Evolutionary conservation across 768 basidiomycete species (phyloP), one percentile per base, ranked within the genome.

Genomic region (Amanita inopinata): DNA sequence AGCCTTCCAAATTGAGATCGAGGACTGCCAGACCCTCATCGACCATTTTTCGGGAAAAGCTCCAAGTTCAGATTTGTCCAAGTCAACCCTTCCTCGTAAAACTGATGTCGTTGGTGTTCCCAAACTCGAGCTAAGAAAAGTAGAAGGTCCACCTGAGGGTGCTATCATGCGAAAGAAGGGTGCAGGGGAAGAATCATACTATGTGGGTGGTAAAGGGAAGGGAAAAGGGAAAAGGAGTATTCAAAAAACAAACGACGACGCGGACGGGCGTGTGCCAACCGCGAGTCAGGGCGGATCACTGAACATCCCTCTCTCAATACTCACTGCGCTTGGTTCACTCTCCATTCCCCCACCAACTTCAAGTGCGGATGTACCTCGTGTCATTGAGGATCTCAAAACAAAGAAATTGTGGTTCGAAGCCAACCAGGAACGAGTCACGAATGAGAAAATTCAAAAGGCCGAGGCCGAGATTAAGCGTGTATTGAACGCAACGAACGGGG

Each of bases 401-500:
- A 99, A 98, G 74, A 92, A 92, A 67, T 71, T 80, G 17, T 98
- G 92, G 91, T 96, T 79, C 55, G 80, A 84, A 59, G 93, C 87
- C 23, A 98, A 98, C 64, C 91, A 93, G 61, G 76, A 74, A 19
- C 78, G 77, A 17, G 76, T 74, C 49, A 90, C 88, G 2, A 73
- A 76, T 3, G 85, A 87, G 55, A 86, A 87, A 51, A 66, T 91
- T 38, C 76, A 79, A 28, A 84, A 84, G 62, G 89, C 83, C 9
- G 83, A 90, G 58, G 73, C 70, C 10, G 75, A 83, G 49, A 85
- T 91, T 56, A 64, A 72, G 51, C 75, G 76, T 38, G 68, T 89
- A 43, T 69, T 62, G 28, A 64, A 54, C 28, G 55, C 58, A n/a
- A 43, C 52, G 42, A 73, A 74, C 53, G 54, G 62, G 33, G 57